Conservation (phyloP, 2,329 filamentous ascomycete species). For the Exophiala oligosperma region DNA sequence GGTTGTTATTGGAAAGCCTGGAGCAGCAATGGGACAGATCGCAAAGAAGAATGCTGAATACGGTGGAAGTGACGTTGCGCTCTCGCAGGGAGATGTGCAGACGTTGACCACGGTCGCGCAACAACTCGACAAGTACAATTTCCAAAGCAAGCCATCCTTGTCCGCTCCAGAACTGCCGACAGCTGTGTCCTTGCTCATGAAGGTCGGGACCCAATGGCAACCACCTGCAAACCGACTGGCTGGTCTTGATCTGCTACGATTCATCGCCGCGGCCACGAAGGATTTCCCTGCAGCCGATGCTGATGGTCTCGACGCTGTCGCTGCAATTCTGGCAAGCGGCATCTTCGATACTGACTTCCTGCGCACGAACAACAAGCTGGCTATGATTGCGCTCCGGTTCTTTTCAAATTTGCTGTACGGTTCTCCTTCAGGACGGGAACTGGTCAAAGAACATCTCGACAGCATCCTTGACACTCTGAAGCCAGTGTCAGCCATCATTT, state of each 20-base stretch:
- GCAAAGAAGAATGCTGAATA: constrained; percentile 70
- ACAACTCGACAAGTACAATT: constrained; percentile 56
- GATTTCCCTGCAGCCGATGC: constrained; percentile 63
- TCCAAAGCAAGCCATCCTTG: constrained; percentile 33
- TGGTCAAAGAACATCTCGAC: constrained; percentile 61
- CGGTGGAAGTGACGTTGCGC: constrained; percentile 69
- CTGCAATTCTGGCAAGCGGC: constrained; percentile 57
- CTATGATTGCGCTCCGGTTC: constrained; percentile 81
- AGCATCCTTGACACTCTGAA: constrained; percentile 64
- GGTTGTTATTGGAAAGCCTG: constrained; percentile 70
- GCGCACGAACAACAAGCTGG: constrained; percentile 67
- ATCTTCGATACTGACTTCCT: constrained; percentile 60
- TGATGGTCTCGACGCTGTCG: constrained; percentile 58
- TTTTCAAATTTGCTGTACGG: constrained; percentile 78
- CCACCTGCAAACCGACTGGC: constrained; percentile 77
- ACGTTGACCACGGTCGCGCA: constrained; percentile 62
- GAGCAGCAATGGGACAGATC: constrained; percentile 74
- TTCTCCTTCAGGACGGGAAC: constrained; percentile 67
- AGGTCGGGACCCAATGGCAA: constrained; percentile 71
- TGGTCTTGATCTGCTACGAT: constrained; percentile 82
- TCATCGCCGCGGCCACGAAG: constrained; percentile 69
- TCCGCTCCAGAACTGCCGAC: constrained; percentile 32
- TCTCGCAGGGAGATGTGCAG: constrained; percentile 71
- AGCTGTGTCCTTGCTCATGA: constrained; percentile 63
- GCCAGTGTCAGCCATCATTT: constrained; percentile 57